A percentile compares a stretch with the other conserved stretches of the same genome.
phyloP scores from a whole-genome alignment of 2,329 filamentous ascomycete species.

The Scytalidium sp. region DNA sequence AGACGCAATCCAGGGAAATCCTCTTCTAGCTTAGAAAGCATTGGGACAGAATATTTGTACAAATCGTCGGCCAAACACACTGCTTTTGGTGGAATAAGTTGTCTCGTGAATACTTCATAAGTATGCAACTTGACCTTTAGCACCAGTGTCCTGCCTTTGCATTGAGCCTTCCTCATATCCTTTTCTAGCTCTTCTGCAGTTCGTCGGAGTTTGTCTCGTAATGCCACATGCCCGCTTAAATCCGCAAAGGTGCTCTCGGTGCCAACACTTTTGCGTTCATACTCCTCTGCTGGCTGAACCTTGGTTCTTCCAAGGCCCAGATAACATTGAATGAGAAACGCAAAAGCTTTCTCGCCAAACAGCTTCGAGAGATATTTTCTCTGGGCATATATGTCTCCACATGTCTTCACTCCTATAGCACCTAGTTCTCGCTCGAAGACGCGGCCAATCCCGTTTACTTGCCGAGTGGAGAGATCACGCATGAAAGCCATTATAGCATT shows the following conservation, averaged over 20 bases:
- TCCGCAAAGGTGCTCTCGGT: constrained; percentile 91
- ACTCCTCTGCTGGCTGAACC: constrained; percentile 82
- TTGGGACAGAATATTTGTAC: constrained; percentile 76
- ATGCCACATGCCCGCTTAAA: constrained; percentile 62
- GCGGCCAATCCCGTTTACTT: constrained; percentile 92
- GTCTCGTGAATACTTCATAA: constrained; percentile 85
- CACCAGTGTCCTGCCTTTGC: constrained; percentile 87
- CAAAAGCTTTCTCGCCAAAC: constrained; percentile 88
- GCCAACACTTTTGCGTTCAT: constrained; percentile 89
- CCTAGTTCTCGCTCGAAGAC: constrained; percentile 90
- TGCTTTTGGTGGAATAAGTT: constrained; percentile 71
- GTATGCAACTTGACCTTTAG: constrained; percentile 94
- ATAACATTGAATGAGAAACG: constrained; percentile 81
- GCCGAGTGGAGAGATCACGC: constrained; percentile 76
- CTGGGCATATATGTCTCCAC: constrained; percentile 79
- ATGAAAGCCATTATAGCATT: constrained; percentile 81
- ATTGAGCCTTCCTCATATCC: constrained; percentile 74
- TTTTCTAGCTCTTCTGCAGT: constrained; percentile 85
- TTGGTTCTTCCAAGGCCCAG: constrained; percentile 83
- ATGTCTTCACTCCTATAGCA: constrained; percentile 82
- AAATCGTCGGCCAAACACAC: constrained; percentile 75
- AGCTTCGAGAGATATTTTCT: constrained; percentile 71
- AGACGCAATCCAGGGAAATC: constrained; percentile 78
- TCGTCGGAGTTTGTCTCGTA: constrained; percentile 74
- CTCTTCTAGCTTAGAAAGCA: constrained; percentile 79